Conservation (phyloP, 306 rosid genomes). For the Medicago arabica region DNA sequence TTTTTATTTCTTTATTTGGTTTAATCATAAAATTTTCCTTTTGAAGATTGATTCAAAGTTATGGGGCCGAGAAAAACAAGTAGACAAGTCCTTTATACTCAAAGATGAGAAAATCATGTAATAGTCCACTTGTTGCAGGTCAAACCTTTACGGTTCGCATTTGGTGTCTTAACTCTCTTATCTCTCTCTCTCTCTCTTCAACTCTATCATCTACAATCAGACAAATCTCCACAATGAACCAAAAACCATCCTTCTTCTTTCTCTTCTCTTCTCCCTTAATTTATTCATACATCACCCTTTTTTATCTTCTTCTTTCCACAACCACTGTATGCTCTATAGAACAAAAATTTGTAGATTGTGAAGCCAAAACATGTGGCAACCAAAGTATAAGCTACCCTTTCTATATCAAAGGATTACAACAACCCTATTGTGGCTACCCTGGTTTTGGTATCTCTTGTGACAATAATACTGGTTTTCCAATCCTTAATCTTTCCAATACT, state of each 20-base stretch:
- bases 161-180: neutral
- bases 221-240: slow-evolving; percentile 50
- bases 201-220: neutral
- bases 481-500: slow-evolving; percentile 41
- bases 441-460: slow-evolving; percentile 58
- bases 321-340: slow-evolving; percentile 26
- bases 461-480: slow-evolving; percentile 26
- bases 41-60: neutral
- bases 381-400: slow-evolving; percentile 59
- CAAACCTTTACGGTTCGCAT: slow-evolving; percentile 15
- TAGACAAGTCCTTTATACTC: slow-evolving; percentile 17
- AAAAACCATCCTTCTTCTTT: neutral
- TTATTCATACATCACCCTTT: slow-evolving; percentile 23
- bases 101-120: slow-evolving; percentile 14
- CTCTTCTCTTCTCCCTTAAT: slow-evolving; percentile 9
- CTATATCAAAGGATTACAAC: slow-evolving; percentile 41
- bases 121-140: slow-evolving; percentile 30
- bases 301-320: neutral
- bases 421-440: slow-evolving; percentile 58
- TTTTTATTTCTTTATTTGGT: neutral
- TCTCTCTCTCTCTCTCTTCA: neutral
- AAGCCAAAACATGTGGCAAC: slow-evolving; percentile 46
- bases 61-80: slow-evolving; percentile 19
- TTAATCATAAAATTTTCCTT: neutral
- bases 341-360: slow-evolving; percentile 45